These are phyloP conservation scores for Cicer yamashitae DNA, from an alignment of 306 rosid genomes.

Conservation along the genomic window DNA sequence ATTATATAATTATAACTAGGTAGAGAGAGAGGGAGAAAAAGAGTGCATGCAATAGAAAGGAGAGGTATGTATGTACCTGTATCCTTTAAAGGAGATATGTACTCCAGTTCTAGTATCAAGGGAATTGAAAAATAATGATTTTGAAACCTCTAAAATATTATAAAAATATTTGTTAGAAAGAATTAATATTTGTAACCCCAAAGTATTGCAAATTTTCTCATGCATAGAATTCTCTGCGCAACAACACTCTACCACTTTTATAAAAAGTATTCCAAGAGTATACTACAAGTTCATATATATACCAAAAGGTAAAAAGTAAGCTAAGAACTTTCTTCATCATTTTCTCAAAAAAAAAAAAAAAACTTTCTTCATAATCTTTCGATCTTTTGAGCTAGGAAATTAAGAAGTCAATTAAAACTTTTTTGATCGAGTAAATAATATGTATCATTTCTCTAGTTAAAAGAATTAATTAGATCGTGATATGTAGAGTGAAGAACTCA, in stretches of 20 bases:
- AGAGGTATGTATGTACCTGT: not conserved
- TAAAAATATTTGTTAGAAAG: not conserved
- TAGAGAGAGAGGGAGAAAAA: not conserved
- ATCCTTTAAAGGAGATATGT: not conserved
- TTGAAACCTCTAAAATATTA: not conserved
- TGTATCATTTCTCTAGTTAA: not conserved
- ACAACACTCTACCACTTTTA: not conserved
- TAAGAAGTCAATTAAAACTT: not conserved
- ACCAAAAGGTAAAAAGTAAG: slow-evolving; percentile 13
- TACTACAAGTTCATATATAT: slow-evolving; percentile 4
- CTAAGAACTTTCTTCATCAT: not conserved
- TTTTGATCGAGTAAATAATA: not conserved
- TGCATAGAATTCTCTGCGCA: not conserved
- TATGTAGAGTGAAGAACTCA: not conserved
- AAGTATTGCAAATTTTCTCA: not conserved
- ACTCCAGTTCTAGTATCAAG: not conserved
- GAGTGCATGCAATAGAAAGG: not conserved
- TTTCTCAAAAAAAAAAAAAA: no score
- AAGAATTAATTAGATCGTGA: not conserved
- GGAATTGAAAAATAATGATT: not conserved
- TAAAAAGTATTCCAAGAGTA: slow-evolving; percentile 6
- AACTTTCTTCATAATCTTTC: no score
- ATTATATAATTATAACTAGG: not conserved
- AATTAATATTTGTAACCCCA: not conserved
- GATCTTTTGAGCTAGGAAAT: not conserved